Percentiles rank a stretch among this genome's conserved stretches.
These are phyloP conservation scores for Solanum hybrid DNA, from an alignment of 305 asterid genomes.

Conservation along the genomic window DNA sequence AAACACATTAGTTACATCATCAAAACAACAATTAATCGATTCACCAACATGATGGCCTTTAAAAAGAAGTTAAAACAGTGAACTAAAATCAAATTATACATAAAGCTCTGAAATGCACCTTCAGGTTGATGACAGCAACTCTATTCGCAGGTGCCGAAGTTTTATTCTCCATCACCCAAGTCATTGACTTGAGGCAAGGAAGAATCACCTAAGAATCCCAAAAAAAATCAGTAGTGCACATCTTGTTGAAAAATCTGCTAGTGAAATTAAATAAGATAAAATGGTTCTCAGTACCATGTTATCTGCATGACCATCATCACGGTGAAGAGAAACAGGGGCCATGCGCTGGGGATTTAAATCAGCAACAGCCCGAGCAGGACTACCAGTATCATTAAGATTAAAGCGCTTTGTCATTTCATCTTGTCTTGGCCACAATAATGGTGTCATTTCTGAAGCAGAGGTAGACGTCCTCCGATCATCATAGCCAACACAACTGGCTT, in stretches of 20 bases:
- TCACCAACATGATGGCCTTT: background rate
- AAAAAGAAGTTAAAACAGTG: background rate
- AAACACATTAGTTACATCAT: background rate
- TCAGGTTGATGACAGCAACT: slow-evolving; percentile 72
- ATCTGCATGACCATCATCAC: slow-evolving; percentile 39
- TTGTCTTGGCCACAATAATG: slow-evolving; percentile 69
- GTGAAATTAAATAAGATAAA: background rate
- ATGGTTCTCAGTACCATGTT: slow-evolving; percentile 39
- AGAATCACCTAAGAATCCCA: slow-evolving; percentile 40
- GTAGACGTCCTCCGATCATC: slow-evolving; percentile 40
- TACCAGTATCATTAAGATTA: slow-evolving; percentile 54
- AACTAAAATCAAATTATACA: background rate
- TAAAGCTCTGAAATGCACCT: slow-evolving; percentile 37
- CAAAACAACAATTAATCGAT: background rate
- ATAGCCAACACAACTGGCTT: slow-evolving; percentile 34
- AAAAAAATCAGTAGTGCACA: slow-evolving; percentile 6
- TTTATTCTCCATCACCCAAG: slow-evolving; percentile 88
- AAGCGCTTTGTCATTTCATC: slow-evolving; percentile 48
- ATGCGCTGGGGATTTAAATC: slow-evolving; percentile 35
- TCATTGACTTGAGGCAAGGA: slow-evolving; percentile 85
- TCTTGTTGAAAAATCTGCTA: background rate
- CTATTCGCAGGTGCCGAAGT: slow-evolving; percentile 50
- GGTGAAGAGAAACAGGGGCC: slow-evolving; percentile 53
- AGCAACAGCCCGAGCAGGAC: slow-evolving; percentile 32
- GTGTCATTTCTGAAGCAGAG: slow-evolving; percentile 41